These are phyloP conservation scores for Macadamia tetraphylla DNA, from an alignment of 164 flowering plant species.

Conservation along the genomic window DNA sequence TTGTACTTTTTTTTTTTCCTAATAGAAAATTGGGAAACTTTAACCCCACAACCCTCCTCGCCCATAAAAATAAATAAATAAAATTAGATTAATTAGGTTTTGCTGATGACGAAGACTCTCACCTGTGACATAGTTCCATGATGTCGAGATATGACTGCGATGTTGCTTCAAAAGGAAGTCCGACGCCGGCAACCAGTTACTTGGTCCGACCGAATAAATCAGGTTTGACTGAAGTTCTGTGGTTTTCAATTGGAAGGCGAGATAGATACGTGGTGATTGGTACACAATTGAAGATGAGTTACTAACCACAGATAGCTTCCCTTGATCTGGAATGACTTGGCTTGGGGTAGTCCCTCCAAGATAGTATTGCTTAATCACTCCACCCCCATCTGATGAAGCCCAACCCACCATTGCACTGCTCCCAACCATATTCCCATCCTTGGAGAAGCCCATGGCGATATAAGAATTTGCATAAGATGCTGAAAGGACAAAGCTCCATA, in stretches of 20 bases:
- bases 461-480: conserved; percentile 32
- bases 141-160: conserved; percentile 25
- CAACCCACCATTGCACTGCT: conserved; percentile 47
- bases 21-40: too few relatives aligned
- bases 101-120: neutral
- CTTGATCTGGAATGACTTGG: conserved; percentile 41
- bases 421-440: conserved; percentile 43
- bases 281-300: conserved; percentile 20
- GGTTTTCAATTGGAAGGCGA: conserved; percentile 49
- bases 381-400: conserved; percentile 20
- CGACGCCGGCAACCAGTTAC: conserved; percentile 30
- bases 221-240: conserved; percentile 24
- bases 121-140: conserved; percentile 49
- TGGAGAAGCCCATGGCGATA: conserved; percentile 44
- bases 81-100: too few relatives aligned
- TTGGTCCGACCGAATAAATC: conserved; percentile 49
- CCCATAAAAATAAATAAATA: too few relatives aligned
- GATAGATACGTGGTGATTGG: conserved; percentile 30
- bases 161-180: conserved; percentile 35
- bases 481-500: conserved; percentile 48
- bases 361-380: conserved; percentile 29
- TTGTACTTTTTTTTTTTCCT: too few relatives aligned
- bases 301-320: conserved; percentile 26
- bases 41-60: too few relatives aligned
- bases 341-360: conserved; percentile 31